A percentile compares a stretch with the other conserved stretches of the same genome.
These are phyloP conservation scores for Carallia pectinifolia DNA, from an alignment of 345 rosid species.

Conservation along the genomic window DNA sequence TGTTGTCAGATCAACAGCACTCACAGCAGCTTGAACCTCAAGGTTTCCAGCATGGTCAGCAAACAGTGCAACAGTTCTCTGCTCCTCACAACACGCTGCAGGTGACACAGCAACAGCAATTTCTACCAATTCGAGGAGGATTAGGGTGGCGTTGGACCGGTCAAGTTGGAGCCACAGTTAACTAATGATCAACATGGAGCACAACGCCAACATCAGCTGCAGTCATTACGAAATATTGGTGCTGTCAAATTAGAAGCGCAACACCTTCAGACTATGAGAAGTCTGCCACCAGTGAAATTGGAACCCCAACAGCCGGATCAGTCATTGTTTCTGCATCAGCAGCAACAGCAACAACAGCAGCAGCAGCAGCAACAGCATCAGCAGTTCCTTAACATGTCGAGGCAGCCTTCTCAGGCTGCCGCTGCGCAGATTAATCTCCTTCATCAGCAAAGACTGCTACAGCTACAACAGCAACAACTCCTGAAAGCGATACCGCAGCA, in stretches of 20 bases:
- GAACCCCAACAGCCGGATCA: constrained; percentile 82
- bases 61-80: constrained; percentile 62
- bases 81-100: constrained; percentile 43
- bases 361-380: constrained; percentile 55
- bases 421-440: constrained; percentile 67
- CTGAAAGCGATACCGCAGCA: constrained; percentile 84
- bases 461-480: constrained; percentile 68
- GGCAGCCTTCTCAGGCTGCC: constrained; percentile 80
- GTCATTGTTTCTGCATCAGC: constrained; percentile 74
- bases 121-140: constrained; percentile 60
- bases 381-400: constrained; percentile 71
- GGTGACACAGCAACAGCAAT: constrained; percentile 71
- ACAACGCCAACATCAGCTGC: constrained; percentile 54
- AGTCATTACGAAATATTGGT: constrained; percentile 54
- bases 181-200: constrained; percentile 59
- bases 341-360: constrained; percentile 68
- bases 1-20: constrained; percentile 72
- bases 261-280: constrained; percentile 62
- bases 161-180: constrained; percentile 84
- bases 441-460: constrained; percentile 75
- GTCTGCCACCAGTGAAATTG: constrained; percentile 61
- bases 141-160: constrained; percentile 65
- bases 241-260: constrained; percentile 77
- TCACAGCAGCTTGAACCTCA: constrained; percentile 64
- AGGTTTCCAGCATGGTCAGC: constrained; percentile 76